Evolutionary conservation across 768 basidiomycete species (phyloP).

Genomic region (Psilocybe sp.): DNA sequence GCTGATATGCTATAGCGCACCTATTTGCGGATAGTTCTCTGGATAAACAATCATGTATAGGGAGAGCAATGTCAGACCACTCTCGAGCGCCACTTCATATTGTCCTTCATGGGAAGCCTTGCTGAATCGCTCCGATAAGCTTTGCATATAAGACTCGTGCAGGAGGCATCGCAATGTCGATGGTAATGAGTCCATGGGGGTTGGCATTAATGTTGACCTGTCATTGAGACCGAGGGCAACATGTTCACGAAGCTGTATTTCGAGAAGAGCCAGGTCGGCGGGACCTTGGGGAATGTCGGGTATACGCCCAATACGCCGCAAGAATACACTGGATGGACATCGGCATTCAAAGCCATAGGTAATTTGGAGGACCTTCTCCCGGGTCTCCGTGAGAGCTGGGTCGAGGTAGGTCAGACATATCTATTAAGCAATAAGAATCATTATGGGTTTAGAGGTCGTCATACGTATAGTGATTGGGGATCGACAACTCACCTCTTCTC

Average conservation of each 20-base stretch:
- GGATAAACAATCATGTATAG: slow-evolving; percentile 74
- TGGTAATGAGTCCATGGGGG: slow-evolving; percentile 37
- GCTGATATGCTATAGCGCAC: slow-evolving; percentile 33
- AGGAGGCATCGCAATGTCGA: slow-evolving; percentile 38
- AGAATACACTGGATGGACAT: slow-evolving; percentile 54
- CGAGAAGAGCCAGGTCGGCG: slow-evolving; percentile 26
- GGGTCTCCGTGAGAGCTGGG: slow-evolving; percentile 64
- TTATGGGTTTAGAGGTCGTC: neutral
- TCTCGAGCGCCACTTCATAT: slow-evolving; percentile 46
- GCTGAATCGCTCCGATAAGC: slow-evolving; percentile 63
- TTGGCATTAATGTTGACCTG: slow-evolving; percentile 24
- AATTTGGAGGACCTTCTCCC: slow-evolving; percentile 52
- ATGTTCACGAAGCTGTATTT: slow-evolving; percentile 33
- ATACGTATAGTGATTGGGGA: slow-evolving; percentile 2
- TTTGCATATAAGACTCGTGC: slow-evolving; percentile 56
- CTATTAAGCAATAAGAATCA: slow-evolving; percentile 43
- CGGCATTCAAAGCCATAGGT: slow-evolving; percentile 70
- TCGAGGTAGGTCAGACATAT: slow-evolving; percentile 77
- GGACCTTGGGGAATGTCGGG: slow-evolving; percentile 35
- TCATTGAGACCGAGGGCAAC: slow-evolving; percentile 27
- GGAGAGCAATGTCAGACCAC: slow-evolving; percentile 58
- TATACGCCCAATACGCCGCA: slow-evolving; percentile 35
- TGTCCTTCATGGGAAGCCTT: slow-evolving; percentile 65
- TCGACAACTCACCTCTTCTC: slow-evolving; percentile 57
- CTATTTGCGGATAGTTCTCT: slow-evolving; percentile 77